phyloP scores from a whole-genome alignment of 305 asterid species.

The Plantago lanceolata region DNA sequence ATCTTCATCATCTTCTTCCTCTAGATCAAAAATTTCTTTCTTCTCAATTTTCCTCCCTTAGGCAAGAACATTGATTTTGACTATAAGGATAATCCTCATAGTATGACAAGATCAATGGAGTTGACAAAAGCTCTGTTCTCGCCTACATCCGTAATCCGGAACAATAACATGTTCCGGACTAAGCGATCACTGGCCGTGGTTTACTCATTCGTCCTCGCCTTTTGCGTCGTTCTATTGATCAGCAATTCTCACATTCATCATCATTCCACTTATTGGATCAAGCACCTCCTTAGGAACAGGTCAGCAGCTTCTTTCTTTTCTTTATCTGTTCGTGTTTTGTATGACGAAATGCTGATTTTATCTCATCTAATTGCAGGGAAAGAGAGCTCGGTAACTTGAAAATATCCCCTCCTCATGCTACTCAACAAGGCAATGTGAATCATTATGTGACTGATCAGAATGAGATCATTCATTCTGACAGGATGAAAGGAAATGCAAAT shows the following conservation, averaged over 20 bases:
- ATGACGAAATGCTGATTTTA: neutral
- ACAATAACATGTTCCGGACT: conserved; percentile 19
- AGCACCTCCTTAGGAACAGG: conserved; percentile 29
- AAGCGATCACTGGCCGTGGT: conserved; percentile 26
- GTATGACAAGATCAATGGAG: conserved; percentile 12
- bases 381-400: conserved; percentile 7
- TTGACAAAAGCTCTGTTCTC: conserved; percentile 29
- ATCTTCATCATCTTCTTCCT: too few species aligned
- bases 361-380: neutral
- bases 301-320: conserved; percentile 17
- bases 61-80: conserved; percentile 11
- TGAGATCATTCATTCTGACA: too few species aligned
- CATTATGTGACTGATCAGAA: too few species aligned
- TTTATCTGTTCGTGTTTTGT: conserved; percentile 4
- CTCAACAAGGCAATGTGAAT: neutral
- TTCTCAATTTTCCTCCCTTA: conserved; percentile 3
- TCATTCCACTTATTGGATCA: conserved; percentile 31
- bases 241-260: conserved; percentile 27
- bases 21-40: too few species aligned
- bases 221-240: conserved; percentile 28
- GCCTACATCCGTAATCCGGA: conserved; percentile 26
- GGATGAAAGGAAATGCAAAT: too few species aligned
- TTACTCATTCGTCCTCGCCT: conserved; percentile 23
- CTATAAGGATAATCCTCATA: conserved; percentile 23
- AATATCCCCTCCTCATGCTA: neutral